Evolutionary conservation across 176 grass and related monocot species (phyloP), one percentile per base, ranked within the genome.

Genomic region (Microstegium vimineum): DNA sequence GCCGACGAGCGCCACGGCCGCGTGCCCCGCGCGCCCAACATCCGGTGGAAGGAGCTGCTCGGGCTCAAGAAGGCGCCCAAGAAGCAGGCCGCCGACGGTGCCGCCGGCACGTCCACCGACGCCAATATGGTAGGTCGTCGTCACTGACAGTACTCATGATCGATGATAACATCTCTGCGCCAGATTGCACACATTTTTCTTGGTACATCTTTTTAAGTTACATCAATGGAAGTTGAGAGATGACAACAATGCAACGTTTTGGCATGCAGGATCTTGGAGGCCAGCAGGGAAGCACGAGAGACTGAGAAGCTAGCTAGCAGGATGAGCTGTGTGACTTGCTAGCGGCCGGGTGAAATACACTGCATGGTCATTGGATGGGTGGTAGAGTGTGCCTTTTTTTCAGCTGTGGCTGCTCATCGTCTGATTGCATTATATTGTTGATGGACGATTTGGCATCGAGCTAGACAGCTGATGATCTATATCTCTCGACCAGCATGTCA

Each of bases 21-120:
- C 36, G 57, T 16, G 0, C 77, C 88, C 31, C 88, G 84, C 38
- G 88, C 84, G 20, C 79, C 88, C 74, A 90, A 86, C 84, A 91
- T 86, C 45, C 86, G 89, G 72, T 98, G 95, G 95, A 98, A 98
- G 83, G 94, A 87, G 81, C 64, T 97, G 32, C 92, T 97, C n/a
- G 92, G 94, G 17, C 85, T 97, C 88, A 94, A 89, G 90, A 92
- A 92, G 89, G 86, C 62, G 33, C 16, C 79, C 66, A 90, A 94
- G 81, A 92, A 86, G 69, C n/a, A 83, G 66, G 72, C 52, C 52
- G 52, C 62, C 15, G 94, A 56, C 6, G 63, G 41, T 6, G 77
- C 38, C 68, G 34, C 85, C 30, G 78, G 71, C 63, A 22, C 74
- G 5, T 81, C 87, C 3, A 62, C 83, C 46, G 90, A 92, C 49